A percentile compares a stretch with the other conserved stretches of the same genome.
Conservation (phyloP, 2,329 filamentous ascomycete genomes). For the Apiospora phragmitis region DNA sequence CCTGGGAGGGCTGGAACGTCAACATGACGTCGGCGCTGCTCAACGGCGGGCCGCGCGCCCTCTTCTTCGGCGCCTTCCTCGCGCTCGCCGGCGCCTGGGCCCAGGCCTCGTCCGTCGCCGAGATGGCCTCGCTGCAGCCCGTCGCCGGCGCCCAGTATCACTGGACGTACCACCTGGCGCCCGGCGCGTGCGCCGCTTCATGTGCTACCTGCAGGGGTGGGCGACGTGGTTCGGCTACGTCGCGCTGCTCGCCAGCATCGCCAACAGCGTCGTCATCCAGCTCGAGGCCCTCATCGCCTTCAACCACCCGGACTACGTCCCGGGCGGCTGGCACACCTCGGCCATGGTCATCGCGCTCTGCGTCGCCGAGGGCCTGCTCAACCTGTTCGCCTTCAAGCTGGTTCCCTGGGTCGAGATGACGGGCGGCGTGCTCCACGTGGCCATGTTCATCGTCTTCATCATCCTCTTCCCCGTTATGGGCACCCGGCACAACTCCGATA, state of each 20-base stretch:
- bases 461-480: slow-evolving; percentile 15
- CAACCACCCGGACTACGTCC: slow-evolving; percentile 12
- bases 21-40: slow-evolving; percentile 16
- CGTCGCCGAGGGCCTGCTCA: slow-evolving; percentile 6
- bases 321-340: slow-evolving; percentile 13
- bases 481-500: slow-evolving; percentile 9
- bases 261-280: slow-evolving; percentile 12
- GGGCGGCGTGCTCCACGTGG: slow-evolving; percentile 12
- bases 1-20: slow-evolving; percentile 13
- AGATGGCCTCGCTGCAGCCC: slow-evolving; percentile 15
- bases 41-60: slow-evolving; percentile 14
- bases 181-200: slow-evolving; percentile 10
- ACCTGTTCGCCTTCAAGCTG: slow-evolving; percentile 13
- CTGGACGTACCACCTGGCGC: slow-evolving; percentile 15
- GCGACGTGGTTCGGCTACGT: slow-evolving; percentile 15
- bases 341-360: slow-evolving; percentile 8
- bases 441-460: slow-evolving; percentile 13
- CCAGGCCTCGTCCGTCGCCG: slow-evolving; percentile 15
- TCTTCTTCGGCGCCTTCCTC: slow-evolving; percentile 15
- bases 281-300: slow-evolving; percentile 13
- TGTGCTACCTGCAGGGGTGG: slow-evolving; percentile 16
- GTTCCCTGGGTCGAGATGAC: slow-evolving; percentile 16
- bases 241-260: slow-evolving; percentile 11
- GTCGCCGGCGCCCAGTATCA: slow-evolving; percentile 17
- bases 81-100: slow-evolving; percentile 11